Percentiles rank a stretch among this genome's conserved stretches.
Conservation (phyloP, 495 filamentous ascomycete species). For the Aspergillus bertholletiae region DNA sequence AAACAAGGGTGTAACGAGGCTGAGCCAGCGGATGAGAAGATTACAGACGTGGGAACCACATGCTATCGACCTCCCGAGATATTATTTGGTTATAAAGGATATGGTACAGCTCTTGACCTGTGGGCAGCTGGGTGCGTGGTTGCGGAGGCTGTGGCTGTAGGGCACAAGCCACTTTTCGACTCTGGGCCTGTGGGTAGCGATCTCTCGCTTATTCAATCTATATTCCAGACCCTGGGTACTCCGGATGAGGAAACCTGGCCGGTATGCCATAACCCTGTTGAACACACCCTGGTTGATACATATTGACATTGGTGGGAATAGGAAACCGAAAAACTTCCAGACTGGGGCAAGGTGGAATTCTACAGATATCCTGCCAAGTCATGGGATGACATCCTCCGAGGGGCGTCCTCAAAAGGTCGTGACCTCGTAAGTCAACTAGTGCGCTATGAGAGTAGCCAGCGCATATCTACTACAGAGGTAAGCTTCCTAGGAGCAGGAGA, state of each 20-base stretch:
- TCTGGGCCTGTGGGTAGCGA: slow-evolving; percentile 87
- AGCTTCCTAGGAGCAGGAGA: slow-evolving; percentile 3
- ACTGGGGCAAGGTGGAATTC: slow-evolving; percentile 68
- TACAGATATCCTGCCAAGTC: slow-evolving; percentile 44
- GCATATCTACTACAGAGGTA: slow-evolving; percentile 51
- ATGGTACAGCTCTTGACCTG: slow-evolving; percentile 71
- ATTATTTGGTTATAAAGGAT: slow-evolving; percentile 76
- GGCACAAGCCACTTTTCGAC: slow-evolving; percentile 67
- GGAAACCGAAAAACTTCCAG: slow-evolving; percentile 54
- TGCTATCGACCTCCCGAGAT: slow-evolving; percentile 88
- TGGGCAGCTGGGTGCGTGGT: slow-evolving; percentile 88
- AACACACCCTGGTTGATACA: not conserved
- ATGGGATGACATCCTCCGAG: slow-evolving; percentile 54
- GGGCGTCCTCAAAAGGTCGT: slow-evolving; percentile 43
- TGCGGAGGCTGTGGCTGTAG: slow-evolving; percentile 54
- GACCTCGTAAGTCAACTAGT: slow-evolving; percentile 55
- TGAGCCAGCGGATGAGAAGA: slow-evolving; percentile 67
- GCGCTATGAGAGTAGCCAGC: slow-evolving; percentile 51
- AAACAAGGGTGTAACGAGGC: slow-evolving; percentile 54
- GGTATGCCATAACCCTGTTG: slow-evolving; percentile 28
- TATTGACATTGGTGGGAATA: slow-evolving; percentile 20
- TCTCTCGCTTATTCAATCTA: slow-evolving; percentile 81
- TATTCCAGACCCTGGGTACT: slow-evolving; percentile 86
- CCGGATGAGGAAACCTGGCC: slow-evolving; percentile 78
- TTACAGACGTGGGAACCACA: slow-evolving; percentile 90